Conservation (phyloP, 2,329 filamentous ascomycete species). For the Fusarium sambucinum region DNA sequence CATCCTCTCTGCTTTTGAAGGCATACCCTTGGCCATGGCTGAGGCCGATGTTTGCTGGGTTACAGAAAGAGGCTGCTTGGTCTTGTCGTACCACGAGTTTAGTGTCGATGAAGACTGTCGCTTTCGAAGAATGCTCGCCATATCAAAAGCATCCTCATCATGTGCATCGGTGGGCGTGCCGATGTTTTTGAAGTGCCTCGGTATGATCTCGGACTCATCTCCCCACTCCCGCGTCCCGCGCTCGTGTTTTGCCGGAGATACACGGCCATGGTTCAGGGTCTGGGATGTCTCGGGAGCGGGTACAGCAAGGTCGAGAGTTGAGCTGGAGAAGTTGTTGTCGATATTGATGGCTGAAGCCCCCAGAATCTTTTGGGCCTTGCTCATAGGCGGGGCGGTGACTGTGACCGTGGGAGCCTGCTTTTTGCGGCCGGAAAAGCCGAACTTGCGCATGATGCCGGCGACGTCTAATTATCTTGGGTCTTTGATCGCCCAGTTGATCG, state of each 20-base stretch:
- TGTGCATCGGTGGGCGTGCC: conserved; percentile 38
- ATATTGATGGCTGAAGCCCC: conserved; percentile 45
- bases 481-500: conserved; percentile 29
- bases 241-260: conserved; percentile 25
- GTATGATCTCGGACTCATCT: conserved; percentile 47
- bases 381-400: conserved; percentile 46
- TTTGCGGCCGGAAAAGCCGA: conserved; percentile 48
- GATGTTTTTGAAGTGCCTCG: conserved; percentile 38
- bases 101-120: conserved; percentile 68
- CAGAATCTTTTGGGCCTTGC: conserved; percentile 48
- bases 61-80: conserved; percentile 67
- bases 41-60: conserved; percentile 70
- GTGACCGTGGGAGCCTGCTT: conserved; percentile 48
- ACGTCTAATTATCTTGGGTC: conserved; percentile 8
- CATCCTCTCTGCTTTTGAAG: conserved; percentile 60
- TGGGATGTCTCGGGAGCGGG: conserved; percentile 28
- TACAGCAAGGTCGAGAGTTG: conserved; percentile 38
- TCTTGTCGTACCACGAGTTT: conserved; percentile 68
- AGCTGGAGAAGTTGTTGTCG: conserved; percentile 43
- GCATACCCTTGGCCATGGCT: conserved; percentile 68
- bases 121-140: conserved; percentile 59
- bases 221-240: conserved; percentile 43
- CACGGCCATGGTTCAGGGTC: conserved; percentile 19
- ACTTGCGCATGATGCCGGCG: conserved; percentile 46
- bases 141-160: conserved; percentile 54